Evolutionary conservation across 2,329 filamentous ascomycete genomes (phyloP), one percentile per base, ranked within the genome.

Genomic region (Fusarium torulosum): DNA sequence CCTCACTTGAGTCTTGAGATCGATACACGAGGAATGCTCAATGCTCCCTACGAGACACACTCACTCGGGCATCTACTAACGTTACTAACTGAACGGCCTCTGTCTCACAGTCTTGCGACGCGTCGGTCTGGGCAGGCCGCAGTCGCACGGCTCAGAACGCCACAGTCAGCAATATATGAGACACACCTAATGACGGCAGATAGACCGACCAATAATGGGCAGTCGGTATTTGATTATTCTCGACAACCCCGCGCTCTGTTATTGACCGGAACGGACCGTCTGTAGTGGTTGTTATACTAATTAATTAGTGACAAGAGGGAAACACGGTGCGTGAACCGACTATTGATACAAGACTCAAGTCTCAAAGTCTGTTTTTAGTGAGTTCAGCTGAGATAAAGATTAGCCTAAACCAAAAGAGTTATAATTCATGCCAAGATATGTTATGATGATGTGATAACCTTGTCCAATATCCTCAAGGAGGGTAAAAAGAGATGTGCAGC

Each of bases 221-320:
- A 7, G 9, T 10, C 10, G 23, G 45, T 40, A 58, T 58, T 25
- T 50, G 45, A 62, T 62, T 40, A 51, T 37, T 10, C 35, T 37
- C 35, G 17, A n/a, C 35, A 8, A n/a, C 46, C 41, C 56, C 33
- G 38, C 56, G 41, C 27, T 62, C 33, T 29, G 17, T n/a, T 10
- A n/a, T 63, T 20, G 13, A 23, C 37, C 62, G 66, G 66, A 69
- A 67, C 66, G 61, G 66, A 61, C 66, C 66, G 66, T 43, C 27
- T 51, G 57, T 56, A 57, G 47, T 52, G 53, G 60, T 13, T 38
- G 59, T 27, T 10, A 25, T 31, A 29, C 27, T 55, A 45, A 40
- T 11, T 37, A 37, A 25, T 25, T 47, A 40, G 27, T 25, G 44
- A 33, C 4, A n/a, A 19, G 14, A 37, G 31, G 29, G 13, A 3